A percentile compares a stretch with the other conserved stretches of the same genome.
Evolutionary conservation across 192 early-diverging fungal genomes (phyloP).

Genomic region (Rhizophagus sp.): DNA sequence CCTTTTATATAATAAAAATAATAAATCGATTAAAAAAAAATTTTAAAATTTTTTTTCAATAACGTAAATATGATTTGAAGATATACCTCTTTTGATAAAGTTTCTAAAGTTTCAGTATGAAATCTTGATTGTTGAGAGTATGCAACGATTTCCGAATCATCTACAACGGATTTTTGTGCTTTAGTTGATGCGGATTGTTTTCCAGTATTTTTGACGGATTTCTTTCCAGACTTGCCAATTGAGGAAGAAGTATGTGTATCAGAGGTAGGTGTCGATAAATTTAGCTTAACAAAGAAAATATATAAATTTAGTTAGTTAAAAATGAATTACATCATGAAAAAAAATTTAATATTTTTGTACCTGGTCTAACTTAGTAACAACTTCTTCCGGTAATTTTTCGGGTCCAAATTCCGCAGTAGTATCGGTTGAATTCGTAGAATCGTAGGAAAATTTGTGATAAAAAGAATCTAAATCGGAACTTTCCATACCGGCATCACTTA

Average conservation of each 20-base stretch:
- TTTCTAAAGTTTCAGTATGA: conserved; percentile 78
- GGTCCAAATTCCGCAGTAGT: background rate
- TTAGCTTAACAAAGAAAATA: conserved; percentile 37
- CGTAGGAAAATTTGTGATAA: conserved; percentile 31
- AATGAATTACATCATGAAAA: conserved; percentile 29
- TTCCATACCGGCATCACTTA: conserved; percentile 61
- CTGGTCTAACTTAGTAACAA: conserved; percentile 43
- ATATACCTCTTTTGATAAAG: conserved; percentile 67
- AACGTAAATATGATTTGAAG: background rate
- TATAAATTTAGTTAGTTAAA: conserved; percentile 37
- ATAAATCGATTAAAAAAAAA: background rate
- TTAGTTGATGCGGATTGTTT: conserved; percentile 6
- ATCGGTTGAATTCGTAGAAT: background rate
- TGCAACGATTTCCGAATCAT: conserved; percentile 56
- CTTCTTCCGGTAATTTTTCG: background rate
- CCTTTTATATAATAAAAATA: conserved; percentile 24
- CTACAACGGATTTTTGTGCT: conserved; percentile 31
- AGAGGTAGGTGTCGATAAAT: conserved; percentile 21
- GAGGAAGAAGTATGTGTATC: too few species aligned
- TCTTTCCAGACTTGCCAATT: conserved; percentile 8
- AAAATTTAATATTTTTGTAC: conserved; percentile 46
- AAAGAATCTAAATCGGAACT: conserved; percentile 50
- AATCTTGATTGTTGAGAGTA: conserved; percentile 84
- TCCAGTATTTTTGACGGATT: conserved; percentile 3
- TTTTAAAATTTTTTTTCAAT: too few species aligned